Conservation (phyloP, 2,329 filamentous ascomycete genomes). For the Talaromyces sp. region DNA sequence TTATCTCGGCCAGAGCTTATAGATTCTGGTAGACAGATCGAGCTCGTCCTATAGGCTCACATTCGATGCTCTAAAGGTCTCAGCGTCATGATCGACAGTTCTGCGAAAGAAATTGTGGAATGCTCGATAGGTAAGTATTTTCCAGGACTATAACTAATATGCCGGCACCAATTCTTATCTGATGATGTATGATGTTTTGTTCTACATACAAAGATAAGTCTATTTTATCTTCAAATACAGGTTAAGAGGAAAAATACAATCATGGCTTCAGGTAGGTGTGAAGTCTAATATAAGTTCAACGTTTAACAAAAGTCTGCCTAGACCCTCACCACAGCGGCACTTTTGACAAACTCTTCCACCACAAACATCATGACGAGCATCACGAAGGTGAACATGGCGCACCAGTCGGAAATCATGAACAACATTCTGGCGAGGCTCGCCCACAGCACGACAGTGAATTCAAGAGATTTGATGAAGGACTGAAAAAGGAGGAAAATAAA, state of each 20-base stretch:
- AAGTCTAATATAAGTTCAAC: not conserved
- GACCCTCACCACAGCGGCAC: not conserved
- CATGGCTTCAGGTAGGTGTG: slow-evolving; percentile 10
- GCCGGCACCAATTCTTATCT: too few species aligned
- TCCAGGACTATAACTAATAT: not conserved
- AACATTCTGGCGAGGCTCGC: not conserved
- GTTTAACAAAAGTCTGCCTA: not conserved
- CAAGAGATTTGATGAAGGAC: not conserved
- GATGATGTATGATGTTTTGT: too few species aligned
- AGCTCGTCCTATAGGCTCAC: not conserved
- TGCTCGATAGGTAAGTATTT: not conserved
- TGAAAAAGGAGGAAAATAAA: not conserved
- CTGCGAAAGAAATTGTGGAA: not conserved
- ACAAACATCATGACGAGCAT: slow-evolving; percentile 1
- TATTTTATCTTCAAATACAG: too few species aligned
- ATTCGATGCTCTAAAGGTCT: not conserved
- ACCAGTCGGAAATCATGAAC: not conserved
- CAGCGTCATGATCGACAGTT: not conserved
- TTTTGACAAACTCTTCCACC: slow-evolving; percentile 10
- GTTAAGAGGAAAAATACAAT: not conserved
- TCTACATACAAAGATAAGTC: too few species aligned
- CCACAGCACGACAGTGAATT: not conserved
- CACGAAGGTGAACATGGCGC: not conserved
- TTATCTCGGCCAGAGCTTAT: not conserved
- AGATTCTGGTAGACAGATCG: not conserved